Evolutionary conservation across 2,329 filamentous ascomycete genomes (phyloP).

Genomic region (Fonsecaea nubica): DNA sequence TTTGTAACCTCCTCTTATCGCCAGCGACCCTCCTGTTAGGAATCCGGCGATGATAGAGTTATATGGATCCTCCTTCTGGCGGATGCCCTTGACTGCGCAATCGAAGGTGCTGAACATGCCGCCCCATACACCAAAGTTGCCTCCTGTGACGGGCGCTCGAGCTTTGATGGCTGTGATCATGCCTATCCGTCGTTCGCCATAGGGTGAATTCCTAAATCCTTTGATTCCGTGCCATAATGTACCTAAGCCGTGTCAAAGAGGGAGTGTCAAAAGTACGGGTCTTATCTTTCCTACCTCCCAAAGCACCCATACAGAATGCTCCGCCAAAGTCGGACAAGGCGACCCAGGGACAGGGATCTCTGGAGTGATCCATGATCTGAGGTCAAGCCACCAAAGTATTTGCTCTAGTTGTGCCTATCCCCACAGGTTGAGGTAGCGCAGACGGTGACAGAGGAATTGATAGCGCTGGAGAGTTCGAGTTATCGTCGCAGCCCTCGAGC

Average conservation of each 20-base stretch:
- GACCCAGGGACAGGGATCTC: conserved; percentile 97
- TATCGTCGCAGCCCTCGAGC: neutral
- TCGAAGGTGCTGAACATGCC: conserved; percentile 95
- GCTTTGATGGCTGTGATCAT: conserved; percentile 97
- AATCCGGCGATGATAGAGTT: conserved; percentile 98
- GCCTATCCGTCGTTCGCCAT: conserved; percentile 94
- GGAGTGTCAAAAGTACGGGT: neutral
- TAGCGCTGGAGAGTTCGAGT: neutral
- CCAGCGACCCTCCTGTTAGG: conserved; percentile 91
- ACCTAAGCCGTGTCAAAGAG: conserved; percentile 69
- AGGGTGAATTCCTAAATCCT: conserved; percentile 85
- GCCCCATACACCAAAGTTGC: conserved; percentile 98
- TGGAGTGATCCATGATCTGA: conserved; percentile 81
- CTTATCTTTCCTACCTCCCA: conserved; percentile 26
- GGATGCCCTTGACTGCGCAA: conserved; percentile 90
- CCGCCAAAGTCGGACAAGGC: conserved; percentile 97
- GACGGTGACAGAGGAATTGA: neutral
- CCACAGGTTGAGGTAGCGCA: neutral
- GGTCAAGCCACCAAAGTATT: neutral
- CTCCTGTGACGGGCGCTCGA: conserved; percentile 91
- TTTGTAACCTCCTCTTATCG: conserved; percentile 88
- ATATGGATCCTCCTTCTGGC: conserved; percentile 97
- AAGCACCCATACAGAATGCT: conserved; percentile 88
- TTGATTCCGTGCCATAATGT: conserved; percentile 97
- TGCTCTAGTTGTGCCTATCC: neutral